phyloP scores from a whole-genome alignment of 441 rosid genomes.

The Breynia disticha region DNA sequence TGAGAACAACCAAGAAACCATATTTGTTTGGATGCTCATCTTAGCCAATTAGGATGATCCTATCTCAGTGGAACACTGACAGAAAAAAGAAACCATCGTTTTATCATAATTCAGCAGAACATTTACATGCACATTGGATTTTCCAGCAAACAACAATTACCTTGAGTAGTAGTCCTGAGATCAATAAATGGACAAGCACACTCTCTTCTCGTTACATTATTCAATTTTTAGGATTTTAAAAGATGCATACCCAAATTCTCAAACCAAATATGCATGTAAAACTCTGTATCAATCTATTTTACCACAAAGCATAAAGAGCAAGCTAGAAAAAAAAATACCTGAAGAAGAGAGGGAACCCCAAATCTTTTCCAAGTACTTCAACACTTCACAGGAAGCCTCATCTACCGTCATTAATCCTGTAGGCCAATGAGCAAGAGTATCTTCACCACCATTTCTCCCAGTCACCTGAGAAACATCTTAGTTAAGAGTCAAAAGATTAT shows the following conservation, averaged over 20 bases:
- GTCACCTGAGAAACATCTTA: constrained; percentile 41
- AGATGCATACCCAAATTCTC: too few species aligned
- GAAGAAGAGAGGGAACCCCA: constrained; percentile 87
- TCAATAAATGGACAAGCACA: not conserved
- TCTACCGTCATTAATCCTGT: constrained; percentile 70
- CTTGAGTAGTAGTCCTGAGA: not conserved
- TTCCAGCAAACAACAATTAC: too few species aligned
- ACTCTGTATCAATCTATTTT: too few species aligned
- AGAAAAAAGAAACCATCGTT: not conserved
- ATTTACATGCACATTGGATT: not conserved
- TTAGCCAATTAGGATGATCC: not conserved
- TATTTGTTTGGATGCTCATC: not conserved
- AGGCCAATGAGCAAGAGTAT: constrained; percentile 98
- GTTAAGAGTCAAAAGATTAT: constrained; percentile 15
- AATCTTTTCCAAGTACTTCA: constrained; percentile 74
- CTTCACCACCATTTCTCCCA: constrained; percentile 93
- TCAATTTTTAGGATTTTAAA: not conserved
- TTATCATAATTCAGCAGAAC: not conserved
- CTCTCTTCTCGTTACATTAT: not conserved
- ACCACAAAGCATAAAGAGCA: not conserved
- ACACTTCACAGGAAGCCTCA: constrained; percentile 72
- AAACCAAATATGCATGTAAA: too few species aligned
- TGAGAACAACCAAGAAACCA: not conserved
- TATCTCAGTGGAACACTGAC: not conserved
- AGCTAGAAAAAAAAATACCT: constrained; percentile 33